Base-by-base conservation (phyloP, 2,329 filamentous ascomycete genomes). In the Apiospora aurea region DNA sequence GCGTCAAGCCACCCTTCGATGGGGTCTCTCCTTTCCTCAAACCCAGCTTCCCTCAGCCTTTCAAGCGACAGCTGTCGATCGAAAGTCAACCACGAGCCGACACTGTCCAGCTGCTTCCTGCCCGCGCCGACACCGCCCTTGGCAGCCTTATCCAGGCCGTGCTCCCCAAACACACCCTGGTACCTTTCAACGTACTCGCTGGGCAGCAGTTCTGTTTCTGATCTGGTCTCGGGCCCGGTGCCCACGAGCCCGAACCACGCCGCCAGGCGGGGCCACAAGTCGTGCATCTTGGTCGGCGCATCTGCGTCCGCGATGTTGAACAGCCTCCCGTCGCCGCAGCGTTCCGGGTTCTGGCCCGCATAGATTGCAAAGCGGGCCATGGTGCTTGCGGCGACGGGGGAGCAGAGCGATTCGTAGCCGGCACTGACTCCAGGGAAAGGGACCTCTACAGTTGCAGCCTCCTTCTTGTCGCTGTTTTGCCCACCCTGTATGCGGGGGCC, bases 71-170 rank as follows among this genome's bases (percentile, higher is more conserved):
- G 76, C 69, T 86, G 83, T 34, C 85, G 80, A 73, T 87, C 85
- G 73, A 87, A 87, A 7, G 81, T 83, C 69, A 87, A 77, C 84
- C 85, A 82, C 77, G 81, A 82, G 38, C 85, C 82, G n/a, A 86
- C 78, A 72, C 82, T 79, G 75, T 87, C 81, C 61, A 86, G 73
- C 75, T 86, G 80, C 71, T 78, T 73, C 29, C 77, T 77, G 0
- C 83, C 83, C 8, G 75, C 78, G 0, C 82, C 81, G 4, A 85
- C 83, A 0, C 83, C 83, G 2, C 76, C 75, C 2, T 61, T 73
- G 4, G 75, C 34, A 2, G 78, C 82, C 66, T 75, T 81, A 0
- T 68, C 43, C 6, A 70, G 72, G 0, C 76, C 80, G 13, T 71
- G 69, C 8, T 78, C 72, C 2, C 67, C 46, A 44, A 85, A 84